Percentiles rank a stretch among this genome's conserved stretches.
Conservation (phyloP, 176 grass and related monocot species). For the Cenchrus americanus region DNA sequence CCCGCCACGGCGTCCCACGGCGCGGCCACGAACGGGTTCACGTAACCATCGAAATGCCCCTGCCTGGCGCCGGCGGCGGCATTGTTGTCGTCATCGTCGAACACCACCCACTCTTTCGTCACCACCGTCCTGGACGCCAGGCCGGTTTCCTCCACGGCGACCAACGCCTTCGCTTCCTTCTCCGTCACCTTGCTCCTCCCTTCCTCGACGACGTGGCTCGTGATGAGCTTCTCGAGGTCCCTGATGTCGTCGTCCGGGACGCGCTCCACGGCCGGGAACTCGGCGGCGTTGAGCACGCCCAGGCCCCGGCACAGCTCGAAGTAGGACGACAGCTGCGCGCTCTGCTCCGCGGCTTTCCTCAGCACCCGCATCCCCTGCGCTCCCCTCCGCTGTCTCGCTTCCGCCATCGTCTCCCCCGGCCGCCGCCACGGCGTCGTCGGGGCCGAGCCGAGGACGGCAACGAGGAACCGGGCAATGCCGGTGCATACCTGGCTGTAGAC, state of each 20-base stretch:
- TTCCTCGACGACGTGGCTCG: conserved; percentile 49
- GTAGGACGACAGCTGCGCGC: conserved; percentile 63
- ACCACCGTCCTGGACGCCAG: conserved; percentile 44
- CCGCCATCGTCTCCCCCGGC: conserved; percentile 28
- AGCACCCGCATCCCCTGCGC: conserved; percentile 65
- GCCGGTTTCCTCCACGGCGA: conserved; percentile 17
- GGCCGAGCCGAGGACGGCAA: conserved; percentile 51
- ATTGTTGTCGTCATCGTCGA: conserved; percentile 60
- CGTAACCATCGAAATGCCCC: conserved; percentile 40
- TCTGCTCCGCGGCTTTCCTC: conserved; percentile 63
- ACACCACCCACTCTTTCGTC: conserved; percentile 78
- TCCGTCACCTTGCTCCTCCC: not conserved
- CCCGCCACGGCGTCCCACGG: not conserved
- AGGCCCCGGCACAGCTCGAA: conserved; percentile 74
- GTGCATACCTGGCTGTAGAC: conserved; percentile 88
- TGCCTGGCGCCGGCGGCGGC: not conserved
- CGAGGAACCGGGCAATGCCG: conserved; percentile 76
- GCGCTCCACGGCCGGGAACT: conserved; percentile 69
- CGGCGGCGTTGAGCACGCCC: conserved; percentile 65
- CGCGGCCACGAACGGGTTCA: conserved; percentile 44
- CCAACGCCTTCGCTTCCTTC: conserved; percentile 34
- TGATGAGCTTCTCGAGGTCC: conserved; percentile 76
- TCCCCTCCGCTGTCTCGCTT: conserved; percentile 45
- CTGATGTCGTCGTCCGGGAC: conserved; percentile 79
- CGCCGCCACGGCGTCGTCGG: conserved; percentile 20